Base-by-base conservation (phyloP, 2,329 filamentous ascomycete species). In the Blastomyces gilchristii region DNA sequence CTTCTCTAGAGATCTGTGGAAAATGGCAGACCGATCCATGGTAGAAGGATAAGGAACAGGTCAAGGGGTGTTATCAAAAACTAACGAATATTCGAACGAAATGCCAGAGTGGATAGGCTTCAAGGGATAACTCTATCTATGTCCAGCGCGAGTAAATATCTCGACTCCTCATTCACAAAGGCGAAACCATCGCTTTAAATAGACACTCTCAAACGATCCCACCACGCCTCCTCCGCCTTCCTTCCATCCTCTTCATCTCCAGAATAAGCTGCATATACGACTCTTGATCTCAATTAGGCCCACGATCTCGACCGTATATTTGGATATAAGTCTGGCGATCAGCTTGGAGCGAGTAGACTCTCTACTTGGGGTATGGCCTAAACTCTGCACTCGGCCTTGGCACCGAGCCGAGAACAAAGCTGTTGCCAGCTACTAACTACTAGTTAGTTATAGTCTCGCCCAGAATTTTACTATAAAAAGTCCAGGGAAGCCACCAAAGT, bases 1-100 rank as follows among this genome's bases (percentile, higher is more conserved):
- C 39, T 62, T 62, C 39, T 53, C 52, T 28, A 62, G 22, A 16
- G 50, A 62, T 14, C 60, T 53, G 28, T 62, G 60, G 50, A 62
- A 56, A 31, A 62, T 34, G 14, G 58, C 25, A 39, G 58, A 60
- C 12, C 25, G 28, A 25, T 37, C 18, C 43, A 60, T 50, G 43
- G 31, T 31, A 41, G n/a, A 34, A 34, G 28, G 16, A 16, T 22
- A 4, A 45, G 50, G 5, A 60, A 25, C 22, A 18, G 45, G 31
- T 28, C n/a, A 28, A 31, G 28, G n/a, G 25, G 12, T 31, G 39
- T 22, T 45, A 2, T 4, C 9, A 45, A 25, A n/a, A 37, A 12
- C 5, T 39, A 41, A 25, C 0, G 25, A n/a, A 22, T n/a, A n/a
- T 37, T 28, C 16, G 18, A n/a, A 37, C 8, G 6, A 54, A 31